A percentile compares a stretch with the other conserved stretches of the same genome.
These are phyloP conservation scores for Dillenia turbinata DNA, from an alignment of 164 flowering plant species.

Conservation along the genomic window DNA sequence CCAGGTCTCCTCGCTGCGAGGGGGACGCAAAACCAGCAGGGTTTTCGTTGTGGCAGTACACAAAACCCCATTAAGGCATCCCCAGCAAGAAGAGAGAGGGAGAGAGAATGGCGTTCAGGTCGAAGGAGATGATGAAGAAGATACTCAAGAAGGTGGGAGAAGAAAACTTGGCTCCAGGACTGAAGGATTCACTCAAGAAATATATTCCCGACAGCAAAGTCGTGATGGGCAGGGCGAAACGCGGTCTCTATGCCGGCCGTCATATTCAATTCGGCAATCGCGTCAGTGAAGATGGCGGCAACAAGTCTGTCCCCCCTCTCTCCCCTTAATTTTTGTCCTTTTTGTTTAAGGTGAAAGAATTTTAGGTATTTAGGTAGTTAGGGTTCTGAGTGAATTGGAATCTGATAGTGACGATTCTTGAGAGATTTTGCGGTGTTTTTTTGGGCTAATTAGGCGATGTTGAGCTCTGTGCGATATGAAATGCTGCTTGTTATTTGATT, in stretches of 20 bases:
- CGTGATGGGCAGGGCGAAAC: constrained; percentile 90
- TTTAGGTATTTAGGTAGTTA: no score
- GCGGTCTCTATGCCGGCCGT: constrained; percentile 87
- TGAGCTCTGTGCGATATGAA: no score
- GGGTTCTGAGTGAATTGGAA: no score
- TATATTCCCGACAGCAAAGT: constrained; percentile 55
- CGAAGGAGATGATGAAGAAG: constrained; percentile 73
- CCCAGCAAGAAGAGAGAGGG: no score
- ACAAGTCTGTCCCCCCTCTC: constrained; percentile 42
- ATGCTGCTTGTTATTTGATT: no score
- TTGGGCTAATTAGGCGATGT: no score
- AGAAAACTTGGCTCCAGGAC: constrained; percentile 44
- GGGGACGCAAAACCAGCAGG: no score
- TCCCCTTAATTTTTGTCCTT: background rate
- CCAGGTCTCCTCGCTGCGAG: no score
- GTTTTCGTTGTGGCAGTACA: no score
- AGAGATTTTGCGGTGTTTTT: no score
- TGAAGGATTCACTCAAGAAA: constrained; percentile 57
- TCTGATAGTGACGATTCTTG: no score
- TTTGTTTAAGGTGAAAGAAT: background rate
- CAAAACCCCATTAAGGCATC: no score
- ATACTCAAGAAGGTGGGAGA: constrained; percentile 63
- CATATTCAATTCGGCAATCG: constrained; percentile 87
- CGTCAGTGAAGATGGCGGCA: constrained; percentile 95
- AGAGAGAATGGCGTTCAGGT: constrained; percentile 64